Percentiles rank a stretch among this genome's conserved stretches.
These are phyloP conservation scores for Fremontodendron californicum DNA, from an alignment of 345 rosid genomes.

Conservation along the genomic window DNA sequence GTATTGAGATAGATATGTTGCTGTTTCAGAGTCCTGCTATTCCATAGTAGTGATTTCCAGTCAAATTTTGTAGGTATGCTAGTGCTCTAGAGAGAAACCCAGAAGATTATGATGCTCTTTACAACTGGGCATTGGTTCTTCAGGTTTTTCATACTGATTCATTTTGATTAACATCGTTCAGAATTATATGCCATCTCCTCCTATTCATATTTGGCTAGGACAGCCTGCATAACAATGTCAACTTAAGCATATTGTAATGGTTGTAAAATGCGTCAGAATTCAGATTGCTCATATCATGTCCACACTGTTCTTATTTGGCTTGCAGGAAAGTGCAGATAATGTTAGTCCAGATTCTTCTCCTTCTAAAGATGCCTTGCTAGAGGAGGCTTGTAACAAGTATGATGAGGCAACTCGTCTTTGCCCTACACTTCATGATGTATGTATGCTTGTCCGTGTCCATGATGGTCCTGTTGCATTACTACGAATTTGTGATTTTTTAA, in stretches of 20 bases:
- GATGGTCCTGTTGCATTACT: constrained; percentile 5
- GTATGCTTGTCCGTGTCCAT: constrained; percentile 22
- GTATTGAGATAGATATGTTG: background rate
- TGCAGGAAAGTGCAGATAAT: constrained; percentile 97
- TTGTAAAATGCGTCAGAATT: background rate
- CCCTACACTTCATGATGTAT: constrained; percentile 95
- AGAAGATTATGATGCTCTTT: constrained; percentile 94
- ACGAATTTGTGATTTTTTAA: background rate
- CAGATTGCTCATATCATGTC: constrained; percentile 8
- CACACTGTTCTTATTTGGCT: constrained; percentile 17
- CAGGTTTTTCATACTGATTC: constrained; percentile 52
- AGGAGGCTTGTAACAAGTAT: constrained; percentile 96
- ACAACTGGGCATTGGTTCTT: constrained; percentile 99
- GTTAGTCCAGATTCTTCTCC: constrained; percentile 90
- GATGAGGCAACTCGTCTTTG: constrained; percentile 89
- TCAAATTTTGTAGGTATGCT: constrained; percentile 65
- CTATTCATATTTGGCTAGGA: background rate
- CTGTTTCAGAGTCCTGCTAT: constrained; percentile 5
- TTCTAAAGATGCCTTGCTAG: constrained; percentile 90
- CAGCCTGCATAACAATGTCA: background rate
- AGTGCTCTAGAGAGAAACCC: constrained; percentile 85
- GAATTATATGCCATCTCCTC: background rate
- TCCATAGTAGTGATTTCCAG: constrained; percentile 9
- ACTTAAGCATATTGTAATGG: background rate
- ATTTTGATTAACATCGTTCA: background rate